Conservation (phyloP, 2,329 filamentous ascomycete species). For the Fusarium graminum region DNA sequence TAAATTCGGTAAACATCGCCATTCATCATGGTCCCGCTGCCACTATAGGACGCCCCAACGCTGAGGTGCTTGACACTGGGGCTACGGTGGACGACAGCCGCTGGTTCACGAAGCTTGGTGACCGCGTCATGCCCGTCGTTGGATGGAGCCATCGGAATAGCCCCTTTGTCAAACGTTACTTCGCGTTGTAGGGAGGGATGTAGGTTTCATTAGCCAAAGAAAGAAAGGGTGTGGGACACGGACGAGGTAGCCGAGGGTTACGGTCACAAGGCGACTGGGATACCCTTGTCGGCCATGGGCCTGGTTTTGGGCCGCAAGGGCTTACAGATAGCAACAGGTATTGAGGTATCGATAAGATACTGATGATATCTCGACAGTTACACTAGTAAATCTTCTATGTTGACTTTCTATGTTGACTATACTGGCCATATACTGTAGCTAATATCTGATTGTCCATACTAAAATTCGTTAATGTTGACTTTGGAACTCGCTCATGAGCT, state of each 20-base stretch:
- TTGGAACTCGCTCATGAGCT: too few relatives aligned
- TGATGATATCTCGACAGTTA: background rate
- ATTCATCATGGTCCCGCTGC: background rate
- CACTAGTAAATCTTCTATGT: background rate
- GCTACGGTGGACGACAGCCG: background rate
- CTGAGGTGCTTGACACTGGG: background rate
- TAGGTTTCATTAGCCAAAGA: background rate
- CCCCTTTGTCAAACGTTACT: too few relatives aligned
- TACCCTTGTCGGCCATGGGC: background rate
- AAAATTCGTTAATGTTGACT: background rate
- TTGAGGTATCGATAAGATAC: too few relatives aligned
- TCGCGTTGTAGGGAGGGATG: background rate
- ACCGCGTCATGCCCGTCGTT: background rate
- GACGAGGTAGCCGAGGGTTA: too few relatives aligned
- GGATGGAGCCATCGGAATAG: background rate
- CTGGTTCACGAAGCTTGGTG: background rate
- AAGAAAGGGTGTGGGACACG: background rate
- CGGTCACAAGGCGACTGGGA: background rate
- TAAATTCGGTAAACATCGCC: background rate
- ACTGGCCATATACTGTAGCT: background rate
- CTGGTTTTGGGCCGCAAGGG: background rate
- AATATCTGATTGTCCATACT: background rate
- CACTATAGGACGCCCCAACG: too few relatives aligned
- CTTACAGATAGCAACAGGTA: too few relatives aligned
- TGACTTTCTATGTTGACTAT: fast-evolving